phyloP scores from a whole-genome alignment of 2,329 filamentous ascomycete genomes.

The Cordyceps cicadae region DNA sequence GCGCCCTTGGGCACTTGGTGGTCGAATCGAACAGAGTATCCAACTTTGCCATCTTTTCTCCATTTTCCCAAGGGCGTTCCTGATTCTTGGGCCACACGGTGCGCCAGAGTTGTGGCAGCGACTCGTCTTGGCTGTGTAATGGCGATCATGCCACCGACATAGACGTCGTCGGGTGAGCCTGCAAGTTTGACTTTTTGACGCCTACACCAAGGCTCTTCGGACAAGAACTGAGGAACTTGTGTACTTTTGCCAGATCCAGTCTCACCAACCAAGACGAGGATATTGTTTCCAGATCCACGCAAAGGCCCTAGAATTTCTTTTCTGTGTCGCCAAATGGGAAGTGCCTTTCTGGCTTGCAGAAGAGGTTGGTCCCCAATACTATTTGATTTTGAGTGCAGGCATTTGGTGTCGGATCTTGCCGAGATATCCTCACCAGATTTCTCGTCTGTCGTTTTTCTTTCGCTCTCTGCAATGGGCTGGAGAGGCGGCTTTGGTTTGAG shows the following conservation, averaged over 20 bases:
- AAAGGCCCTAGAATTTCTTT: slow-evolving; percentile 60
- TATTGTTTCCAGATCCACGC: slow-evolving; percentile 47
- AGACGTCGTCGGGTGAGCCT: slow-evolving; percentile 32
- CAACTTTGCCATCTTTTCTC: slow-evolving; percentile 50
- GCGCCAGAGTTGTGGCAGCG: slow-evolving; percentile 82
- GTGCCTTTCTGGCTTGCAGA: slow-evolving; percentile 48
- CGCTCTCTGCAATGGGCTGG: slow-evolving; percentile 5
- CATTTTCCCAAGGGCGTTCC: slow-evolving; percentile 43
- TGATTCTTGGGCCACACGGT: slow-evolving; percentile 74
- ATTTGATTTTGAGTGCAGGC: slow-evolving; percentile 8
- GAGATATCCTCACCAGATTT: not conserved
- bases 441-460: not conserved
- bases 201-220: slow-evolving; percentile 69
- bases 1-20: slow-evolving; percentile 74
- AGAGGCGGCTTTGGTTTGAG: slow-evolving; percentile 21
- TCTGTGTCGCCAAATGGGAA: slow-evolving; percentile 74
- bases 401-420: not conserved
- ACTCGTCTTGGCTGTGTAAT: slow-evolving; percentile 92
- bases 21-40: slow-evolving; percentile 93
- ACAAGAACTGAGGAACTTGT: slow-evolving; percentile 86
- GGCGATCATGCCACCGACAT: slow-evolving; percentile 72
- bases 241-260: slow-evolving; percentile 97
- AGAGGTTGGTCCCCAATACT: slow-evolving; percentile 24
- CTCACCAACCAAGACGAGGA: slow-evolving; percentile 82
- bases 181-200: slow-evolving; percentile 45